Evolutionary conservation across 2,329 filamentous ascomycete species (phyloP).

Genomic region (Ceratocystis harringtonii): DNA sequence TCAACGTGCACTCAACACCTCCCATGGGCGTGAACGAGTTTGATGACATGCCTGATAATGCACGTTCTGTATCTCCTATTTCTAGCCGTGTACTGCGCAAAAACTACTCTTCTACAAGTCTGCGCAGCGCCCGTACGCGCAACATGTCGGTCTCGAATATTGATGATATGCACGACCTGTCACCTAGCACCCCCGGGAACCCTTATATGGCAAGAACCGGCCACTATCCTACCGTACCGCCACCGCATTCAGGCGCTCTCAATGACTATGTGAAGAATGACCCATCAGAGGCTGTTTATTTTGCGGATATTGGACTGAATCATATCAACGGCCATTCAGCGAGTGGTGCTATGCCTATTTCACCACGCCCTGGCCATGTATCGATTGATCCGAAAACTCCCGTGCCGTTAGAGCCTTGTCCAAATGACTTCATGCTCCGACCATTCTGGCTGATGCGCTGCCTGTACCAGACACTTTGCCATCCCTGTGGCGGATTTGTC

Average conservation of each 20-base stretch:
- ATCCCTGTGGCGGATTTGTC: constrained; percentile 81
- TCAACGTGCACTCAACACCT: constrained; percentile 12
- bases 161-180: constrained; percentile 49
- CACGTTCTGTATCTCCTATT: constrained; percentile 39
- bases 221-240: constrained; percentile 49
- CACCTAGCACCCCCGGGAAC: constrained; percentile 60
- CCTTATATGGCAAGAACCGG: constrained; percentile 35
- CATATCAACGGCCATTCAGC: constrained; percentile 9
- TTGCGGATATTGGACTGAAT: constrained; percentile 76
- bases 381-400: constrained; percentile 38
- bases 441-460: constrained; percentile 98
- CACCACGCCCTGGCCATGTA: constrained; percentile 49
- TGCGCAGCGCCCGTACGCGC: constrained; percentile 56
- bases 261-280: constrained; percentile 41
- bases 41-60: constrained; percentile 22
- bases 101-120: constrained; percentile 55
- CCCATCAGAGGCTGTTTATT: constrained; percentile 53
- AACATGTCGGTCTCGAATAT: constrained; percentile 53
- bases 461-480: constrained; percentile 79
- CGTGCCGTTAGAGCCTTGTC: constrained; percentile 75
- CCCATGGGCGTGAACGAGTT: constrained; percentile 13
- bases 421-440: constrained; percentile 72
- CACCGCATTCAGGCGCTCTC: constrained; percentile 50
- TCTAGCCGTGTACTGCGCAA: constrained; percentile 41
- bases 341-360: background rate